Base-by-base conservation (phyloP, 768 basidiomycete genomes). In the Peribolospora baueri region DNA sequence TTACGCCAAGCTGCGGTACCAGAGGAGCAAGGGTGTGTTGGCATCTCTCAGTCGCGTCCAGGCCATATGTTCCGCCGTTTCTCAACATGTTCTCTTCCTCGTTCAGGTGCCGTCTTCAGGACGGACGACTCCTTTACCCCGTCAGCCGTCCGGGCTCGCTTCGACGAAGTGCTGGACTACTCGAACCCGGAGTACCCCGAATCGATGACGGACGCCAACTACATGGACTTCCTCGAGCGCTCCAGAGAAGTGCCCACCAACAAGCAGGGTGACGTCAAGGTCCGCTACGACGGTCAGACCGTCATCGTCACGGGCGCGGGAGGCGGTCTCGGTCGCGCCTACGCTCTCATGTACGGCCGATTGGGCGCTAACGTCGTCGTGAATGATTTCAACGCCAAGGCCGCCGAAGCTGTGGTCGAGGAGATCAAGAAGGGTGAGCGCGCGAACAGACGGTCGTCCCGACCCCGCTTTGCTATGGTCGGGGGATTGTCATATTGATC, bases 311-410 rank as follows among this genome's bases (percentile, higher is more conserved):
- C 93, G 3, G 93, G 91, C 45, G 84, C 88, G 5, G 91, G 91
- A 46, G 85, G 82, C 38, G 93, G 91, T 53, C 78, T 98, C 40
- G 93, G 93, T 13, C 79, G 93, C 39, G 76, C 77, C 2, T 93
- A 97, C 64, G 84, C 93, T 0, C 73, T 81, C 47, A 84, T 95
- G 83, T 97, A 82, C 64, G 84, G 75, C 37, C 78, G 76, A 54
- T 77, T 90, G 7, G 91, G 93, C n/a, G 91, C 87, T 7, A 93
- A 93, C 62, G 84, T 98, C 41, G 83, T 97, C 48, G 78, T 97
- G 47, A 98, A 97, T 65, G 93, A 98, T 63, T 80, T 95, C 50
- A 86, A 74, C 65, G 81, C 80, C 64, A 84, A 87, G 61, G 80
- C 76, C 2, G 88, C 88, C 5, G 76, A 77, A 25, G 70, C 74